Percentiles rank a stretch among this genome's conserved stretches.
Conservation (phyloP, 2,329 filamentous ascomycete genomes). For the Verticillium dahliae region DNA sequence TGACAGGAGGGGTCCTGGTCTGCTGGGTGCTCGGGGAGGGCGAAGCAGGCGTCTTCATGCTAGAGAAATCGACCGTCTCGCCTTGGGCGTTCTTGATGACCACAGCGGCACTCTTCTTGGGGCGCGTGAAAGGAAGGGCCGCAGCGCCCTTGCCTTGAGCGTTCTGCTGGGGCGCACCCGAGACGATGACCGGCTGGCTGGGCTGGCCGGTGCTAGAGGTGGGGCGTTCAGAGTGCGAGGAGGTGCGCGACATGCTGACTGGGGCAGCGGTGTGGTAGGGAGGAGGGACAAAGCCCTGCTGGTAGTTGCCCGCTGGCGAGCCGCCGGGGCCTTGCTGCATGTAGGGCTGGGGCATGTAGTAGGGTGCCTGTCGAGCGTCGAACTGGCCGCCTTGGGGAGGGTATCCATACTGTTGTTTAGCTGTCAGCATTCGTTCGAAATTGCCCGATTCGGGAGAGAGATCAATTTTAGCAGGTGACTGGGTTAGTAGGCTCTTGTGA, state of each 20-base stretch:
- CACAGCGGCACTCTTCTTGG: conserved; percentile 66
- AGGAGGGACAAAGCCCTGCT: conserved; percentile 33
- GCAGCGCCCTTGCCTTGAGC: conserved; percentile 42
- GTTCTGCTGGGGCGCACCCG: conserved; percentile 57
- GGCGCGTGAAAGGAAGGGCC: conserved; percentile 43
- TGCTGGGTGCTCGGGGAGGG: conserved; percentile 47
- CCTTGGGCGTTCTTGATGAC: conserved; percentile 79
- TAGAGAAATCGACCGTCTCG: conserved; percentile 66
- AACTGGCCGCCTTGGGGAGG: conserved; percentile 33
- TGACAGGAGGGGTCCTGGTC: conserved; percentile 61
- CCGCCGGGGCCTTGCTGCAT: conserved; percentile 29
- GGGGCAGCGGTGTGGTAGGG: conserved; percentile 29
- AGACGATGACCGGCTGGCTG: conserved; percentile 52
- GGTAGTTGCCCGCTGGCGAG: conserved; percentile 36
- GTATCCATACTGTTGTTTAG: conserved; percentile 55
- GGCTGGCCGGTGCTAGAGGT: conserved; percentile 59
- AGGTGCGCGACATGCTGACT: conserved; percentile 72
- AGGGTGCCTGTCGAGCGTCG: conserved; percentile 32
- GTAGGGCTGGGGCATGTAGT: conserved; percentile 39
- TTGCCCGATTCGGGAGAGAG: conserved; percentile 63
- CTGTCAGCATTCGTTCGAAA: conserved; percentile 69
- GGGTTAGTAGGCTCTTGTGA: conserved; percentile 1
- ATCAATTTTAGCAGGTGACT: conserved; percentile 36
- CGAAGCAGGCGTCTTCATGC: conserved; percentile 50
- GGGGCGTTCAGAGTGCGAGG: conserved; percentile 66